Percentiles rank a stretch among this genome's conserved stretches.
phyloP scores from a whole-genome alignment of 2,329 filamentous ascomycete species.

The Aspergillus ustus region DNA sequence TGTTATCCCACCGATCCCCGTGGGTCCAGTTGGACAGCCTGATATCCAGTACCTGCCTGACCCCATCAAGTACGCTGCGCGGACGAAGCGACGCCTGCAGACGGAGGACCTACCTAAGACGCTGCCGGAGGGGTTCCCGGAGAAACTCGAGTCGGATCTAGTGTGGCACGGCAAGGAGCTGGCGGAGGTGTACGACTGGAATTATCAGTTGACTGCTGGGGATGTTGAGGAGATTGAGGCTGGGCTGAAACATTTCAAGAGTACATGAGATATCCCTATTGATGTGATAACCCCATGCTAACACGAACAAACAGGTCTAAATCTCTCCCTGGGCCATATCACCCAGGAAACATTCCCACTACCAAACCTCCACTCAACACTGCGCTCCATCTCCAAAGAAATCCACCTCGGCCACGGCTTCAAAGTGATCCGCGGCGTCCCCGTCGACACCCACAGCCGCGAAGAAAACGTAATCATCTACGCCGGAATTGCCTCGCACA shows the following conservation, averaged over 20 bases:
- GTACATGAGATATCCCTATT: slow-evolving; percentile 23
- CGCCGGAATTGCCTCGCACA: slow-evolving; percentile 49
- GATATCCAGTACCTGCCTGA: slow-evolving; percentile 38
- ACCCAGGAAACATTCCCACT: slow-evolving; percentile 52
- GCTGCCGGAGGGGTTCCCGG: slow-evolving; percentile 50
- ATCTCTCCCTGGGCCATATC: slow-evolving; percentile 44
- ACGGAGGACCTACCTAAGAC: slow-evolving; percentile 24
- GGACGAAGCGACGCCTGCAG: slow-evolving; percentile 26
- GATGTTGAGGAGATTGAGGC: slow-evolving; percentile 51
- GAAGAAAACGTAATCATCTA: slow-evolving; percentile 50
- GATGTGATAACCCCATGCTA: not conserved
- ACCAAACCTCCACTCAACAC: slow-evolving; percentile 37
- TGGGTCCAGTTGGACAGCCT: slow-evolving; percentile 26
- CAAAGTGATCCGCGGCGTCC: slow-evolving; percentile 49
- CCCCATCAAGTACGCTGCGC: slow-evolving; percentile 31
- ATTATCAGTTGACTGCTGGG: slow-evolving; percentile 39
- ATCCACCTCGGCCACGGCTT: slow-evolving; percentile 51
- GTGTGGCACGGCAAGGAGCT: slow-evolving; percentile 54
- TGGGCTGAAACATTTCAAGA: slow-evolving; percentile 49
- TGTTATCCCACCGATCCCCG: slow-evolving; percentile 1
- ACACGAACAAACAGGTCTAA: slow-evolving; percentile 30
- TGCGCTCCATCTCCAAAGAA: slow-evolving; percentile 42
- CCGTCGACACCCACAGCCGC: slow-evolving; percentile 40
- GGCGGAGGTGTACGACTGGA: slow-evolving; percentile 46
- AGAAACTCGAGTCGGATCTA: slow-evolving; percentile 45